These are phyloP conservation scores for Cryomyces minteri DNA, from an alignment of 495 filamentous ascomycete species.

Conservation along the genomic window DNA sequence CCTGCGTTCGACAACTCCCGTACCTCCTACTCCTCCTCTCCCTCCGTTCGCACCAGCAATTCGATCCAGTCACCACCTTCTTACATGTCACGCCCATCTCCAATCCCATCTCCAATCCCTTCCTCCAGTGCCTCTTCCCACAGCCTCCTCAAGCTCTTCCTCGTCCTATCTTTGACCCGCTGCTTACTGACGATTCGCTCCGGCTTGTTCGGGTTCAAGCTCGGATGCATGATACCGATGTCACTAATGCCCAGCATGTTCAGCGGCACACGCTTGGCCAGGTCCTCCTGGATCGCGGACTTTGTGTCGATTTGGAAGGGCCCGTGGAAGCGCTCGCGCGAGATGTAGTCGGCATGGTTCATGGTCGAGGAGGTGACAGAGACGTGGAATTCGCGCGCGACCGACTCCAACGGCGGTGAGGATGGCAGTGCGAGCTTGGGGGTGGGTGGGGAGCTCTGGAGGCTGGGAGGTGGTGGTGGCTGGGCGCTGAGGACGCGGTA, in stretches of 20 bases:
- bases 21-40: background rate
- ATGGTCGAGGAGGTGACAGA: background rate
- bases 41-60: background rate
- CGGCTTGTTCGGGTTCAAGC: background rate
- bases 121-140: background rate
- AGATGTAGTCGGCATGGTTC: background rate
- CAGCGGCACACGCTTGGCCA: background rate
- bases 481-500: background rate
- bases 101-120: background rate
- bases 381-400: background rate
- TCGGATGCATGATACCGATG: background rate
- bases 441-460: background rate
- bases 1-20: background rate
- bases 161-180: background rate
- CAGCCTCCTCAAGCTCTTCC: background rate
- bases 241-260: background rate
- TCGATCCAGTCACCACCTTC: too few species aligned
- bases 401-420: background rate
- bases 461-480: background rate
- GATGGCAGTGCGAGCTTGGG: background rate
- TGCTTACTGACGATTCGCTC: background rate
- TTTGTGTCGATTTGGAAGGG: background rate
- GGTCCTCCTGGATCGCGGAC: background rate
- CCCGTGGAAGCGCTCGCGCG: background rate
- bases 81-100: background rate